These are phyloP conservation scores for Glutinoglossum americanum DNA, from an alignment of 495 filamentous ascomycete genomes.

Conservation along the genomic window DNA sequence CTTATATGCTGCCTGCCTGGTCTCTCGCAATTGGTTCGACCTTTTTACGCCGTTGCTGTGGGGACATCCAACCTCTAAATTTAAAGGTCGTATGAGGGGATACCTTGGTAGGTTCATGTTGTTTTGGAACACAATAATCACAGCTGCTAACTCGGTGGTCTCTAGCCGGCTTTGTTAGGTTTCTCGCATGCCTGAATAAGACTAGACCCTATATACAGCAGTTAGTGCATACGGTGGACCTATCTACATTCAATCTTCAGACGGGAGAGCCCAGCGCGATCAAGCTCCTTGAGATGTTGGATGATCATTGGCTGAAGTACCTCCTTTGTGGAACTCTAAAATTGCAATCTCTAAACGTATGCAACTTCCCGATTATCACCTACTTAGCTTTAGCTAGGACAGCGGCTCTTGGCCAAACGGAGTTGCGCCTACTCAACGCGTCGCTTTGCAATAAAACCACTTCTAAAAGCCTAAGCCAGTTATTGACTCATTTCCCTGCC, in stretches of 20 bases:
- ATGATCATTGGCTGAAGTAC: constrained; percentile 30
- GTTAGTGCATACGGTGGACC: constrained; percentile 41
- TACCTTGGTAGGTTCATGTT: constrained; percentile 40
- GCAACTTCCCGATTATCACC: constrained; percentile 40
- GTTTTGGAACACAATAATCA: constrained; percentile 10
- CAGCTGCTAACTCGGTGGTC: constrained; percentile 7
- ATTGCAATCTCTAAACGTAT: constrained; percentile 38
- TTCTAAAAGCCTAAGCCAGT: constrained; percentile 27
- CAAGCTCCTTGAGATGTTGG: background rate
- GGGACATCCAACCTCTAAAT: constrained; percentile 44
- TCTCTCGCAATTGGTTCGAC: constrained; percentile 34
- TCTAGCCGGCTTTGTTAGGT: background rate
- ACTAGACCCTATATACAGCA: constrained; percentile 5
- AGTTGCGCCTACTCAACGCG: constrained; percentile 33
- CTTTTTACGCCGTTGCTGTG: constrained; percentile 41
- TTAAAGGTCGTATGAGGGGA: constrained; percentile 20
- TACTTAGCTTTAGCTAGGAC: constrained; percentile 22
- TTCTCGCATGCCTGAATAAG: background rate
- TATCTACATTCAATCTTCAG: constrained; percentile 40
- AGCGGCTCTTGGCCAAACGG: constrained; percentile 3
- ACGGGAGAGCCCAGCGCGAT: constrained; percentile 13
- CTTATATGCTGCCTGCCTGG: constrained; percentile 34
- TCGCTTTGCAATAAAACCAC: constrained; percentile 36
- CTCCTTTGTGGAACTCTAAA: constrained; percentile 36
- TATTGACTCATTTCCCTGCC: constrained; percentile 28